phyloP scores from a whole-genome alignment of 306 rosid genomes.

The Myrica gale region DNA sequence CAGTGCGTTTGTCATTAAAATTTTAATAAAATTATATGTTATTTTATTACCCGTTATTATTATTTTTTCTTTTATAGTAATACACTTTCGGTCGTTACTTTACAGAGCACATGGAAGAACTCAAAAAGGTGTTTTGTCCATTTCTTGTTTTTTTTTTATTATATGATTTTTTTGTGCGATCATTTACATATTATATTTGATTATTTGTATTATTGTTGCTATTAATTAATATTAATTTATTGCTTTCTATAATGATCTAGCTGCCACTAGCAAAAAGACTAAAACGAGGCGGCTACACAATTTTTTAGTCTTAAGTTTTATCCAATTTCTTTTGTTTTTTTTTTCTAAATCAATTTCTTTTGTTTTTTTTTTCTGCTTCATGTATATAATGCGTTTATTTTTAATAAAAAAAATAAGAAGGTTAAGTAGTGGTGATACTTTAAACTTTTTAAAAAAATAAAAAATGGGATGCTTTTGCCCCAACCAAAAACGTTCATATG shows the following conservation, averaged over 20 bases:
- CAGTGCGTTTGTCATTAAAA: too few relatives aligned
- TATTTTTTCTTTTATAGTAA: background rate
- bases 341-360: conserved; percentile 22
- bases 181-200: background rate
- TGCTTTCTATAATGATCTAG: conserved; percentile 3
- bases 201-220: too few relatives aligned
- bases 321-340: conserved; percentile 4
- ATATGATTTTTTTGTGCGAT: background rate
- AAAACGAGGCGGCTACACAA: conserved; percentile 40
- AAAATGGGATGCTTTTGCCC: background rate
- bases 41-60: background rate
- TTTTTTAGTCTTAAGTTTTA: background rate
- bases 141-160: background rate
- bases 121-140: conserved; percentile 15
- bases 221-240: background rate
- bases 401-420: background rate
- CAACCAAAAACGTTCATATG: background rate
- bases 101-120: conserved; percentile 28
- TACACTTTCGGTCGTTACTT: conserved; percentile 32
- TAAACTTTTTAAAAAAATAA: background rate
- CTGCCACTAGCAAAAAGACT: conserved; percentile 33
- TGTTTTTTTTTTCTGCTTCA: conserved; percentile 7
- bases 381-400: background rate
- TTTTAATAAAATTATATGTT: too few relatives aligned
- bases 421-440: background rate